These are phyloP conservation scores for Neurospora cerealis DNA, from an alignment of 495 filamentous ascomycete species.

Conservation along the genomic window DNA sequence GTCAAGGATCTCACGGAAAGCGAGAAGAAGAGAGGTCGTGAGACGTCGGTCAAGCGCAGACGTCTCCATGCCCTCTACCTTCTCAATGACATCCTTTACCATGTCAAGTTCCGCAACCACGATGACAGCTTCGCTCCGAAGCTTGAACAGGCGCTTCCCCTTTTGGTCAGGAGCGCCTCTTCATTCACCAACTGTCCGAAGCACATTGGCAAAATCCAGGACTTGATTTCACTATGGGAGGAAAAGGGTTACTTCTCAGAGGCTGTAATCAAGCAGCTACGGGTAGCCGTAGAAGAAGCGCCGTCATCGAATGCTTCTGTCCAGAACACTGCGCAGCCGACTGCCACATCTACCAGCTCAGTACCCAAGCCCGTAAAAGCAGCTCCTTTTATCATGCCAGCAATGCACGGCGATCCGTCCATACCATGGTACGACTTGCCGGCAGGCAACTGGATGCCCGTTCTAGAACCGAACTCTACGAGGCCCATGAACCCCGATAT, in stretches of 20 bases:
- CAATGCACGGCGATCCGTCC: conserved; percentile 65
- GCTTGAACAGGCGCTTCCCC: conserved; percentile 50
- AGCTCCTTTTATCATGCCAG: conserved; percentile 61
- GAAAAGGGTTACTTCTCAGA: conserved; percentile 56
- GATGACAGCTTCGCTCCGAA: conserved; percentile 47
- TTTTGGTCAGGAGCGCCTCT: conserved; percentile 52
- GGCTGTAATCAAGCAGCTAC: conserved; percentile 50
- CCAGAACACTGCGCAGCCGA: neutral
- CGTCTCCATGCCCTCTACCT: conserved; percentile 75
- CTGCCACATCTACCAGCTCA: conserved; percentile 4
- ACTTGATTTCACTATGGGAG: conserved; percentile 66
- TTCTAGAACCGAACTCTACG: conserved; percentile 66
- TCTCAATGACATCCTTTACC: conserved; percentile 73
- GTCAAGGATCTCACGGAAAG: conserved; percentile 7
- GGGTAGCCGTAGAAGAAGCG: conserved; percentile 43
- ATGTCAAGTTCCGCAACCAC: conserved; percentile 53
- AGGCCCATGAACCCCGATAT: conserved; percentile 59
- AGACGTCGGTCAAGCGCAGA: conserved; percentile 54
- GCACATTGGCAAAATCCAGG: conserved; percentile 53
- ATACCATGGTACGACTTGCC: conserved; percentile 78
- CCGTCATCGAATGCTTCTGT: conserved; percentile 6
- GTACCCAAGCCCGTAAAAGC: conserved; percentile 31
- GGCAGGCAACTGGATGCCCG: conserved; percentile 70
- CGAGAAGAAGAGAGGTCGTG: conserved; percentile 18
- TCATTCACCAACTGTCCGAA: conserved; percentile 54